Base-by-base conservation (phyloP, 441 rosid genomes). In the Pelargonium myrrhifolium region DNA sequence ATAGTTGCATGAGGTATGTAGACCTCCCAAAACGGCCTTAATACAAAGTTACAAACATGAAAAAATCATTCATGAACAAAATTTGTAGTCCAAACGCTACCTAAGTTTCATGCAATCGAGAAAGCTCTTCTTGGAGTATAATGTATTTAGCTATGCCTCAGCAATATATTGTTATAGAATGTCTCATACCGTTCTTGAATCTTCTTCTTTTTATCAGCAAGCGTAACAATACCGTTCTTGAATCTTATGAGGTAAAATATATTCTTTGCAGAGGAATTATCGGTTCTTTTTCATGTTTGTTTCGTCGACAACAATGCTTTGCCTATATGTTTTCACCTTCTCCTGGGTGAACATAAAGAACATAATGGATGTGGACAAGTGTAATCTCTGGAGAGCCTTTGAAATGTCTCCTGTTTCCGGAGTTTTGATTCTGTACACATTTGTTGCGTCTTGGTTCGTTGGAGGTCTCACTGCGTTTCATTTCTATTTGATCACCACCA, bases 261-360 rank as follows among this genome's bases (percentile, higher is more conserved):
- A 73, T 67, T 67, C 67, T 40, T 8, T 87, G 92, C 93, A 95
- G 98, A 87, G 98, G 71, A 95, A 95, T 76, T 92, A 95, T 71
- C 82, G 94, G 74, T 95, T 89, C 90, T 94, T 87, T 93, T 90
- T 86, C 93, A 82, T 84, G 93, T 95, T 95, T 75, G 85, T 92
- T 69, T 77, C 84, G 74, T 74, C 84, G 12, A 26, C 98, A 9
- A 89, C 98, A 49, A 75, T 95, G 73, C 84, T 92, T 66, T 95
- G 99, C 87, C 70, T 95, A 59, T 92, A 81, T 62, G 87, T 95
- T 62, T 96, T 89, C 22, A 90, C 82, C 11, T 95, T 95, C 84
- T 85, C 97, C 84, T 95, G 99, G 98, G 86, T 95, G 65, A 87
- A 85, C 76, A 86, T 95, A 71, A 80, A 66, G 75, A 84, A 82